phyloP scores from a whole-genome alignment of 2,329 filamentous ascomycete genomes.

The Lasiodiplodia theobromae region DNA sequence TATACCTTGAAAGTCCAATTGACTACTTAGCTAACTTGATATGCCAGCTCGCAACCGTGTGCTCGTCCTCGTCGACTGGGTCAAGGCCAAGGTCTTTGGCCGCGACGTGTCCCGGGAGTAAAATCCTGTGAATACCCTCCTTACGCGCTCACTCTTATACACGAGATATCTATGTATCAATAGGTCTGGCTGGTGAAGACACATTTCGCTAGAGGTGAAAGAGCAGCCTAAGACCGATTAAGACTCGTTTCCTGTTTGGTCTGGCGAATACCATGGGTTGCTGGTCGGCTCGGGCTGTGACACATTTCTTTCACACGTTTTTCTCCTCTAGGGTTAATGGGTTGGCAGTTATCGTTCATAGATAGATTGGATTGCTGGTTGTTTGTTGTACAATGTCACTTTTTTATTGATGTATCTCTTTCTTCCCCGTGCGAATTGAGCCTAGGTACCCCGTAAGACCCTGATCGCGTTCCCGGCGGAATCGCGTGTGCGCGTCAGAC shows the following conservation, averaged over 20 bases:
- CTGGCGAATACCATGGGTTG: conserved; percentile 14
- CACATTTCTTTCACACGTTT: conserved; percentile 21
- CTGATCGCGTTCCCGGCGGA: background rate
- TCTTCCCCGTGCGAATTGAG: background rate
- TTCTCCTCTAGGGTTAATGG: conserved; percentile 10
- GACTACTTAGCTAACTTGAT: background rate
- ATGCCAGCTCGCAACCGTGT: conserved; percentile 85
- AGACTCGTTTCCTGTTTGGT: conserved; percentile 4
- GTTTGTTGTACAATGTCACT: conserved; percentile 19
- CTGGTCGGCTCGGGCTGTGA: conserved; percentile 24
- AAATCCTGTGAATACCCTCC: conserved; percentile 6
- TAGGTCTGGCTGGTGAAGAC: conserved; percentile 6
- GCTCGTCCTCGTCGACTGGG: conserved; percentile 91
- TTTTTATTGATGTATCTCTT: background rate
- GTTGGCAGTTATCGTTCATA: conserved; percentile 15
- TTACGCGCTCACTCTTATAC: background rate
- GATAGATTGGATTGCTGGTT: conserved; percentile 23
- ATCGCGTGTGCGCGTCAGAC: background rate
- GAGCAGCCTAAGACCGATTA: conserved; percentile 17
- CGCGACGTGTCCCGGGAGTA: conserved; percentile 90
- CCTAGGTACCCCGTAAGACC: background rate
- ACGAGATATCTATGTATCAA: conserved; percentile 17
- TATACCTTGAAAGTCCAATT: background rate
- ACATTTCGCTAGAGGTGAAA: conserved; percentile 26
- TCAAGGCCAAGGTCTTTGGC: conserved; percentile 96